Evolutionary conservation across 108 stramenopile species (phyloP).

Genomic region (Aurantiochytrium sp.): DNA sequence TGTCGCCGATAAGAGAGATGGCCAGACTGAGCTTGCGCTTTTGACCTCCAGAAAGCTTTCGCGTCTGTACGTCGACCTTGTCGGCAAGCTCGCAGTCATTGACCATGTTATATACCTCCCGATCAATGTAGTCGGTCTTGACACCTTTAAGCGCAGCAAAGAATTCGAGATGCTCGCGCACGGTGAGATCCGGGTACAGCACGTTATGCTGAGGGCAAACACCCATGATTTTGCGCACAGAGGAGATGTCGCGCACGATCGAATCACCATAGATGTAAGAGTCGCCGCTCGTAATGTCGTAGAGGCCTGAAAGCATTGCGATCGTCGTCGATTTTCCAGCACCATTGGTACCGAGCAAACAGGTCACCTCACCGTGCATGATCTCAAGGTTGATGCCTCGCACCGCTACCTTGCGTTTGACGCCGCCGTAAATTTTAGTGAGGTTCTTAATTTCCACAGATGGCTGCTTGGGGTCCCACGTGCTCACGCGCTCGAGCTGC

Average conservation of each 20-base stretch:
- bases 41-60: conserved; percentile 48
- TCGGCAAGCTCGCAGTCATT: conserved; percentile 40
- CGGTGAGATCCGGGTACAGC: conserved; percentile 47
- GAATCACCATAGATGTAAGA: neutral
- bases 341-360: conserved; percentile 21
- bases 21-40: conserved; percentile 57
- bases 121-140: neutral
- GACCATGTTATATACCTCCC: conserved; percentile 36
- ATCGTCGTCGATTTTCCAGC: conserved; percentile 56
- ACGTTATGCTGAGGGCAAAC: conserved; percentile 62
- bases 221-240: conserved; percentile 41
- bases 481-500: neutral
- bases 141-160: conserved; percentile 45
- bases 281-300: conserved; percentile 9
- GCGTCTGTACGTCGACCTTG: conserved; percentile 12
- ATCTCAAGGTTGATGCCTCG: conserved; percentile 70
- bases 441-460: neutral
- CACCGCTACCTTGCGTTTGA: conserved; percentile 66
- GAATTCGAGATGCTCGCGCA: conserved; percentile 44
- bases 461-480: neutral
- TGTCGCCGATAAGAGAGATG: conserved; percentile 47
- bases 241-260: neutral
- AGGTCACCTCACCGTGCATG: conserved; percentile 61
- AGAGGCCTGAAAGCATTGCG: conserved; percentile 17
- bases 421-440: neutral